Conservation (phyloP, 345 rosid genomes). For the Salix dunnii region DNA sequence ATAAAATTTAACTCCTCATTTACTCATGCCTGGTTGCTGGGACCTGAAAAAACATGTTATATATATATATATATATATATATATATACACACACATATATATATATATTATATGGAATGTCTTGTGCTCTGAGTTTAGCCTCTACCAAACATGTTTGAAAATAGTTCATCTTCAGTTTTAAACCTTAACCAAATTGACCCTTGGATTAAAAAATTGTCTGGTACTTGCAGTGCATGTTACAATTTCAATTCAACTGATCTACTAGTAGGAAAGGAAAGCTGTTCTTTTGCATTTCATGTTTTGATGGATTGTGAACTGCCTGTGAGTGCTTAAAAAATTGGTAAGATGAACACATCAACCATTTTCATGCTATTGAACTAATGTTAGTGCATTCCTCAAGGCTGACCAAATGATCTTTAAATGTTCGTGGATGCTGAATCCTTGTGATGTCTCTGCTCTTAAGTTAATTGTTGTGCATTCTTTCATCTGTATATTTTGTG, state of each 20-base stretch:
- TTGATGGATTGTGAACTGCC: no score
- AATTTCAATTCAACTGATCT: not conserved
- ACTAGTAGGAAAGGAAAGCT: not conserved
- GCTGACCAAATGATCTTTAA: not conserved
- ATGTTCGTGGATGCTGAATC: not conserved
- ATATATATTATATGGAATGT: no score
- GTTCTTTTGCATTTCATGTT: not conserved
- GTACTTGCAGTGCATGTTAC: not conserved
- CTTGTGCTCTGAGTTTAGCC: no score
- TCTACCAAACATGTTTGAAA: no score
- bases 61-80: no score
- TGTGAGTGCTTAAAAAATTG: not conserved
- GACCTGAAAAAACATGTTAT: no score
- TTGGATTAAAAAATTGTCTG: not conserved
- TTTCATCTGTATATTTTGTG: not conserved
- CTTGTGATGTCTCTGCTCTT: not conserved
- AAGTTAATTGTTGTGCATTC: not conserved
- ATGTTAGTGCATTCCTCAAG: not conserved
- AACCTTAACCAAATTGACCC: no score
- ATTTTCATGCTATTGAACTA: not conserved
- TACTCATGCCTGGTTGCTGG: no score
- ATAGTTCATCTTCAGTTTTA: no score
- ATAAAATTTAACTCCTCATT: no score
- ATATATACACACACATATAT: no score
- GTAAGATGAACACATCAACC: conserved; percentile 7